A percentile compares a stretch with the other conserved stretches of the same genome.
These are phyloP conservation scores for Comarum palustre DNA, from an alignment of 306 rosid species.

Conservation along the genomic window DNA sequence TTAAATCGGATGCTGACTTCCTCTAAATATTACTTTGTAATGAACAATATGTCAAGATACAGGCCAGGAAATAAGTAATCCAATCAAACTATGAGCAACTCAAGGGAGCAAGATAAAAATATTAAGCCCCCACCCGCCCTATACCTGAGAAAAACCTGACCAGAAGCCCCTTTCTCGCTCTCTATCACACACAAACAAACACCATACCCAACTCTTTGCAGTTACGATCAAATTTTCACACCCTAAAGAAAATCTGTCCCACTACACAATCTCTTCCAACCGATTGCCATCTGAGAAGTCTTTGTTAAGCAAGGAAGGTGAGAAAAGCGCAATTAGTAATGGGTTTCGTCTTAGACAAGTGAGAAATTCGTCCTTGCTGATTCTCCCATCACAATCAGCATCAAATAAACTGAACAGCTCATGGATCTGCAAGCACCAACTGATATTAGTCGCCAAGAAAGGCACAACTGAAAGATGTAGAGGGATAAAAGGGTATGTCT, in stretches of 20 bases:
- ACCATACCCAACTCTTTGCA: conserved; percentile 14
- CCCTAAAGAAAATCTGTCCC: conserved; percentile 1
- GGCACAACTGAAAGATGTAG: not conserved
- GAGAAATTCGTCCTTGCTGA: conserved; percentile 59
- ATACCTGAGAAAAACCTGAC: not conserved
- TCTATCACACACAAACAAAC: not conserved
- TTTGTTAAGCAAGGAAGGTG: conserved; percentile 39
- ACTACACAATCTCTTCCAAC: conserved; percentile 46
- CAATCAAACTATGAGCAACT: conserved; percentile 16
- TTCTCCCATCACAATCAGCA: conserved; percentile 49
- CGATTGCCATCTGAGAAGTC: conserved; percentile 27
- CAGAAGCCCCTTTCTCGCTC: not conserved
- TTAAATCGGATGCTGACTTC: no score
- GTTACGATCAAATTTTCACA: conserved; percentile 16
- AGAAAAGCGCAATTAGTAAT: conserved; percentile 71
- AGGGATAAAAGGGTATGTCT: not conserved
- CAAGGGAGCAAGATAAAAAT: conserved; percentile 19
- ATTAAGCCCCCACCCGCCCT: conserved; percentile 22
- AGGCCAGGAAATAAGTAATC: not conserved
- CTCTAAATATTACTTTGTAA: not conserved
- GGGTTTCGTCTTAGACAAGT: conserved; percentile 66
- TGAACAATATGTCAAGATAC: not conserved
- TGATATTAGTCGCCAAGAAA: not conserved
- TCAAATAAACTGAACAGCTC: conserved; percentile 59
- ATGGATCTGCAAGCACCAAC: conserved; percentile 51